Conservation (phyloP, 1,139 yeast species). For the Candida frijolesensis region DNA sequence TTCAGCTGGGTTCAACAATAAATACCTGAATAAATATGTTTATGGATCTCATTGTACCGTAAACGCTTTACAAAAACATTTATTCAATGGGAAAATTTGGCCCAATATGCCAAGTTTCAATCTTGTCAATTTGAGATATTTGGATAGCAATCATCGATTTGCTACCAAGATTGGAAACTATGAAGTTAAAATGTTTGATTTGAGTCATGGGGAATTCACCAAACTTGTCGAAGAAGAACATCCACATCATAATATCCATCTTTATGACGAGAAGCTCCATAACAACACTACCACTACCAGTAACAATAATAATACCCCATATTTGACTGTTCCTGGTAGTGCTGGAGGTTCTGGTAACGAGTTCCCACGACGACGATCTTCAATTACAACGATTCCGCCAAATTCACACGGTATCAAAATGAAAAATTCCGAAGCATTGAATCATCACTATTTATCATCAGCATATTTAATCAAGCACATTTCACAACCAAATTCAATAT, state of each 20-base stretch:
- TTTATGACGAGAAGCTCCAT: not conserved
- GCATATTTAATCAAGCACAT: slow-evolving; percentile 52
- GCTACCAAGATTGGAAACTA: slow-evolving; percentile 21
- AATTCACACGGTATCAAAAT: slow-evolving; percentile 8
- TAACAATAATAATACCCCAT: not conserved
- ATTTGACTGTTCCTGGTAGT: not conserved
- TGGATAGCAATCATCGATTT: slow-evolving; percentile 19
- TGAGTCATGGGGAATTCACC: slow-evolving; percentile 41
- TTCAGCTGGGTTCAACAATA: slow-evolving; percentile 55
- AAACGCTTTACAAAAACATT: slow-evolving; percentile 50
- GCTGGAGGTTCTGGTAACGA: slow-evolving; percentile 6
- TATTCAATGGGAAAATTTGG: slow-evolving; percentile 82
- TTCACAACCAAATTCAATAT: slow-evolving; percentile 22
- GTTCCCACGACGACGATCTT: slow-evolving; percentile 17
- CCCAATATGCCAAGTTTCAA: slow-evolving; percentile 61
- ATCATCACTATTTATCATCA: slow-evolving; percentile 36
- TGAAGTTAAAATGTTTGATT: slow-evolving; percentile 34
- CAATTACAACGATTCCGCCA: slow-evolving; percentile 15
- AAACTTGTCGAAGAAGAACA: not conserved
- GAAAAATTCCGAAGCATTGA: slow-evolving; percentile 9
- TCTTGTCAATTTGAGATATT: slow-evolving; percentile 24
- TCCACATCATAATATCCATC: not conserved
- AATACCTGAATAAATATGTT: slow-evolving; percentile 30
- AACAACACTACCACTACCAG: not conserved
- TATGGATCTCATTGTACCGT: slow-evolving; percentile 59